Evolutionary conservation across 176 grass and related monocot species (phyloP), one percentile per base, ranked within the genome.

Genomic region (Chrysopogon serrulatus): DNA sequence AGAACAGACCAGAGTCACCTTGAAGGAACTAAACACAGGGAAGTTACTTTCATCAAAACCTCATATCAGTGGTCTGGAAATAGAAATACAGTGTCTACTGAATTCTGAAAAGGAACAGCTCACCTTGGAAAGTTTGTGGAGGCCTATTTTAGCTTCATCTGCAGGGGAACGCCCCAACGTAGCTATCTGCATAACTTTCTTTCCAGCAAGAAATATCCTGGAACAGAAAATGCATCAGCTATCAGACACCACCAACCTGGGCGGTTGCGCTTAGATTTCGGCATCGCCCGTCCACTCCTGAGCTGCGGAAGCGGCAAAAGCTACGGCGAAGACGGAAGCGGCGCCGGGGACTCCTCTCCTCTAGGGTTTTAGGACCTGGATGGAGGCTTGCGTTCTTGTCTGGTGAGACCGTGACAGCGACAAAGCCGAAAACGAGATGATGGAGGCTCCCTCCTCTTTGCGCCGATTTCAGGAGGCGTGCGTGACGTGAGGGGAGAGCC

Each of bases 111-210:
- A 72, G 75, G 30, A 32, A 65, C 3, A 86, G 23, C 26, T 35
- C 70, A 95, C 95, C 79, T 91, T 98, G 74, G 96, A 90, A 65
- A 98, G 95, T 42, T 93, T 93, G 68, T 91, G 81, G 19, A 95
- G 73, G 65, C 78, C 88, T 16, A 80, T 90, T 86, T 91, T 92
- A 77, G 82, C 87, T 91, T 94, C 96, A 78, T 98, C 93, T 73
- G 91, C 87, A 59, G 83, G 32, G 15, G 93, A 99, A 16, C 91
- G 89, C 23, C 96, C 93, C 26, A 99, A 43, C n/a, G n/a, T n/a
- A 3, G 96, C 85, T 47, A 96, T 88, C 86, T 96, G 93, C 96
- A 99, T 99, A 34, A 99, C 91, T 87, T 96, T 99, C 84, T 96
- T 99, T 65, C 91, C 89, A 26, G 93, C 96, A 74, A 99, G 93